Conservation (phyloP, 805 yeast species). For the Ogataea wickerhamii region DNA sequence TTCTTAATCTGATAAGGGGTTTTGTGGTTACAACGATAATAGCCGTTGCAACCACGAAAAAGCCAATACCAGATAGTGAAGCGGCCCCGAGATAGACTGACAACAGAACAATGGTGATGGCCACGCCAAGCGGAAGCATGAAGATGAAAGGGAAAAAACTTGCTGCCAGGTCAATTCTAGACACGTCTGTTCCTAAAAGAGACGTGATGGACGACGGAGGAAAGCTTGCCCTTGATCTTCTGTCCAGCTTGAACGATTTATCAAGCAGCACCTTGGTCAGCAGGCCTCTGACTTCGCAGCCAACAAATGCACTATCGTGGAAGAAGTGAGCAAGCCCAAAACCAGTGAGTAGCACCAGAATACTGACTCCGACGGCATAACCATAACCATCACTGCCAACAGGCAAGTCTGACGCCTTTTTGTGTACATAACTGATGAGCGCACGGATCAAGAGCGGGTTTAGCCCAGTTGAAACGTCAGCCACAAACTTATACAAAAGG, state of each 20-base stretch:
- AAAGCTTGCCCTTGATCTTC: conserved; percentile 52
- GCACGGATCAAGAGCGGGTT: conserved; percentile 66
- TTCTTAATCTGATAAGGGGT: conserved; percentile 52
- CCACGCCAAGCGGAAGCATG: conserved; percentile 61
- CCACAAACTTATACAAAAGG: conserved; percentile 38
- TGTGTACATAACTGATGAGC: conserved; percentile 61
- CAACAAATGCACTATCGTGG: conserved; percentile 56
- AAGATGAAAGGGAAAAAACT: conserved; percentile 63
- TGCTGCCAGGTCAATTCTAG: conserved; percentile 76
- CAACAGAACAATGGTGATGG: conserved; percentile 60
- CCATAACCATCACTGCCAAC: conserved; percentile 64
- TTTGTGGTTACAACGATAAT: conserved; percentile 46
- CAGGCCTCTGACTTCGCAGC: conserved; percentile 68
- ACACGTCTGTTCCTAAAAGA: conserved; percentile 74
- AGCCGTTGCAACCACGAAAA: conserved; percentile 49
- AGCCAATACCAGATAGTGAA: conserved; percentile 65
- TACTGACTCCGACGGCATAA: conserved; percentile 65
- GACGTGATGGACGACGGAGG: conserved; percentile 74
- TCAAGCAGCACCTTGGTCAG: conserved; percentile 66
- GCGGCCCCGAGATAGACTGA: conserved; percentile 68
- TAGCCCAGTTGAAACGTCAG: conserved; percentile 49
- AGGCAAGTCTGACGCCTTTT: conserved; percentile 41
- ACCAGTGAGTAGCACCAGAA: conserved; percentile 49
- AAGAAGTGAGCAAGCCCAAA: conserved; percentile 58
- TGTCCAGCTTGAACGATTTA: conserved; percentile 62